Evolutionary conservation across 306 rosid species (phyloP).

Genomic region (Cucumis melo): DNA sequence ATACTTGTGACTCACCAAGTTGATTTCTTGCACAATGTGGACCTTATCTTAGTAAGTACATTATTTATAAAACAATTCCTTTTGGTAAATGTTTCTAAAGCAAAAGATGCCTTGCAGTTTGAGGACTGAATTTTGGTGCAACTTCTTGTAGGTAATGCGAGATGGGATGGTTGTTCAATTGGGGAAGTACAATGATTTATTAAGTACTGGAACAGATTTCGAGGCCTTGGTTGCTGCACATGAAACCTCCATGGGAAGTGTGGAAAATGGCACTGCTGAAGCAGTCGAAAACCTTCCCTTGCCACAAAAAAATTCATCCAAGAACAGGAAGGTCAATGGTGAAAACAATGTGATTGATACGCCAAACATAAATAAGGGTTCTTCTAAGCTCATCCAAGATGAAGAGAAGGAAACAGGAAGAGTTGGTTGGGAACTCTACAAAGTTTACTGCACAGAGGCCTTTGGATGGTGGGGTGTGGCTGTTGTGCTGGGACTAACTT

Average conservation of each 20-base stretch:
- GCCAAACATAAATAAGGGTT: conserved; percentile 30
- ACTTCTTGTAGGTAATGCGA: conserved; percentile 59
- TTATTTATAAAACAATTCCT: background rate
- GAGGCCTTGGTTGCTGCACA: conserved; percentile 77
- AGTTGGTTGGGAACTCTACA: conserved; percentile 60
- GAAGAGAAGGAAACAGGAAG: conserved; percentile 88
- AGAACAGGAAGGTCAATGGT: conserved; percentile 30
- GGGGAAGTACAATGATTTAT: conserved; percentile 58
- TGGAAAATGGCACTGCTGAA: conserved; percentile 35
- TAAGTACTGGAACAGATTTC: conserved; percentile 57
- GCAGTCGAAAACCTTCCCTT: conserved; percentile 27
- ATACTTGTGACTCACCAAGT: conserved; percentile 95
- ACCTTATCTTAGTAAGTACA: conserved; percentile 55
- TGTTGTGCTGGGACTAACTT: conserved; percentile 30
- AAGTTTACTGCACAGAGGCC: conserved; percentile 82
- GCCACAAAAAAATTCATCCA: conserved; percentile 25
- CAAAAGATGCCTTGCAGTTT: background rate
- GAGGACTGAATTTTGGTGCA: background rate
- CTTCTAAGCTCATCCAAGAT: conserved; percentile 82
- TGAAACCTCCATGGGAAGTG: conserved; percentile 88
- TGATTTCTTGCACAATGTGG: conserved; percentile 89
- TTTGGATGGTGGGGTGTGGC: conserved; percentile 81
- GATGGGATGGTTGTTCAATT: conserved; percentile 72
- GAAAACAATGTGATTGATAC: conserved; percentile 37
- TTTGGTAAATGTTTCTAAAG: background rate